Base-by-base conservation (phyloP, 2,329 filamentous ascomycete genomes). In the Bipolaris sorokiniana region DNA sequence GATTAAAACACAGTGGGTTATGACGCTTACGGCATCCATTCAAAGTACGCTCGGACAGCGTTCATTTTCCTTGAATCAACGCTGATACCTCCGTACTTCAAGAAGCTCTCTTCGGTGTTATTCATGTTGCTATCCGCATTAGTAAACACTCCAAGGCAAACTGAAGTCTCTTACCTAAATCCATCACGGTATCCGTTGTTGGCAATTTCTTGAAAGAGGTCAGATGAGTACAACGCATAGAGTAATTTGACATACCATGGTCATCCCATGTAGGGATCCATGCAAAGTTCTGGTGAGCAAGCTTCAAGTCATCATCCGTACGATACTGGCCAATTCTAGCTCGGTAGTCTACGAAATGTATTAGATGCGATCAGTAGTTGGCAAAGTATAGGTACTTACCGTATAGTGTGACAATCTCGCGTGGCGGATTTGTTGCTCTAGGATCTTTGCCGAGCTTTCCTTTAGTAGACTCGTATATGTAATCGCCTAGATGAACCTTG, bases 261-360 rank as follows among this genome's bases (percentile, higher is more conserved):
- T 62, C 59, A 18, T 88, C 86, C 77, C 77, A 79, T 2, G 76
- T 76, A 0, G 76, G 72, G 13, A 80, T 80, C 78, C 78, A 80
- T 9, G 78, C 69, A 46, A 76, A 80, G 31, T 73, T 67, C 31
- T 75, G 73, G 54, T 78, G 77, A 13, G 70, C 75, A 13, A 76
- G 69, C n/a, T 76, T 64, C 2, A 79, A 65, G 51, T 80, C 78
- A 4, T 72, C 58, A 56, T 80, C 78, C 3, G 76, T 77, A 1
- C 77, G 71, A 51, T 80, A 73, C 7, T 72, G 75, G 1, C 74
- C 77, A 40, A 78, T 66, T 11, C 79, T 68, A 40, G 70, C 75
- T 16, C 79, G 69, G 61, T 81, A 80, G 61, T 80, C 78, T 62
- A 10, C 3, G 11, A 41, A 2, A n/a, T 2, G 3, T 3, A 22